These are phyloP conservation scores for Nannizzia gypsea DNA, from an alignment of 2,329 filamentous ascomycete species.

Conservation along the genomic window DNA sequence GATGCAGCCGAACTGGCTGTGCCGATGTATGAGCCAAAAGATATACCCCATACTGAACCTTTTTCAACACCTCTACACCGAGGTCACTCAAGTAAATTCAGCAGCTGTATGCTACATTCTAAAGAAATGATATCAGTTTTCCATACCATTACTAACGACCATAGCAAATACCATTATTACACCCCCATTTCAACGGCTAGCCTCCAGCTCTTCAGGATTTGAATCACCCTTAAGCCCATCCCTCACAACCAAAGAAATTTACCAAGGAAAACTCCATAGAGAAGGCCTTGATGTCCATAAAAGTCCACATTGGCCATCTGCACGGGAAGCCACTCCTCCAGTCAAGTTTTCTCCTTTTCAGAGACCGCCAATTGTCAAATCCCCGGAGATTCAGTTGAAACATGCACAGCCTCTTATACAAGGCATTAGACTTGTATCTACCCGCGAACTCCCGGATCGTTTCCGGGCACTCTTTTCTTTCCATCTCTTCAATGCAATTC, in stretches of 20 bases:
- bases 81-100: background rate
- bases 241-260: conserved; percentile 9
- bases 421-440: conserved; percentile 50
- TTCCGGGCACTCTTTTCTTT: conserved; percentile 61
- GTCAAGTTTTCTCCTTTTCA: background rate
- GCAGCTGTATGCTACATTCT: background rate
- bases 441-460: conserved; percentile 53
- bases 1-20: background rate
- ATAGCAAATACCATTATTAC: conserved; percentile 7
- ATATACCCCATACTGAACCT: background rate
- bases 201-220: conserved; percentile 22
- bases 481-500: conserved; percentile 65
- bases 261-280: background rate
- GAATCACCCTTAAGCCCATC: conserved; percentile 24
- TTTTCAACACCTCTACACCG: background rate
- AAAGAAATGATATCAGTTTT: background rate
- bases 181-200: conserved; percentile 17
- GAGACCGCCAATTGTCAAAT: background rate
- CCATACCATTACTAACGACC: background rate
- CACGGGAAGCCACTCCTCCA: background rate
- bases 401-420: conserved; percentile 39
- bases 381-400: conserved; percentile 19
- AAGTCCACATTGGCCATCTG: conserved; percentile 9
- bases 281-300: background rate
- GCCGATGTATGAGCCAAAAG: background rate